Percentiles rank a stretch among this genome's conserved stretches.
phyloP scores from a whole-genome alignment of 768 basidiomycete species.

The Rhodotorula toruloides region DNA sequence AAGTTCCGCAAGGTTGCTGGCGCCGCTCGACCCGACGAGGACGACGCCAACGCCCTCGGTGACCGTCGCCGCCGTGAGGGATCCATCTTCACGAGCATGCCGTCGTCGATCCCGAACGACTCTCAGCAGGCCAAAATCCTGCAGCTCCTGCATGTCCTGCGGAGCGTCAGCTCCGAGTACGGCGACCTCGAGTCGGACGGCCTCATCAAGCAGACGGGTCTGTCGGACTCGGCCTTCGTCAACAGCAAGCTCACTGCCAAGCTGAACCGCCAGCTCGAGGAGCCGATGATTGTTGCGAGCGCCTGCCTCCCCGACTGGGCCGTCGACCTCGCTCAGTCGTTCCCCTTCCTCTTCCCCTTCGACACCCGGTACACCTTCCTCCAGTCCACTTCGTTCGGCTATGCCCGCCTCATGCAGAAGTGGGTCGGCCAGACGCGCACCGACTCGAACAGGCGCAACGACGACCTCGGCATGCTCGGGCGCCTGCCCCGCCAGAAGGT shows the following conservation, averaged over 20 bases:
- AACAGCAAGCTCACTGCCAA: conserved; percentile 98
- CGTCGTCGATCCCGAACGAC: conserved; percentile 77
- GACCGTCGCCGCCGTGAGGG: conserved; percentile 38
- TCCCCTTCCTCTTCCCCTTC: conserved; percentile 98
- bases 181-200: conserved; percentile 11
- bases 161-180: conserved; percentile 63
- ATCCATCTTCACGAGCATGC: conserved; percentile 60
- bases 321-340: conserved; percentile 86
- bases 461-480: conserved; percentile 85
- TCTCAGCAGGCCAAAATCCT: conserved; percentile 84
- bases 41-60: conserved; percentile 23
- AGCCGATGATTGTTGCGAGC: conserved; percentile 98
- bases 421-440: conserved; percentile 77
- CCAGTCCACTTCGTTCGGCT: conserved; percentile 95
- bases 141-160: conserved; percentile 77
- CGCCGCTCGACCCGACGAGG: conserved; percentile 21
- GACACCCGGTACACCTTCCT: conserved; percentile 95
- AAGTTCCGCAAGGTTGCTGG: conserved; percentile 90
- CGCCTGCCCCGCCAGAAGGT: conserved; percentile 93
- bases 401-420: conserved; percentile 86
- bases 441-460: conserved; percentile 73
- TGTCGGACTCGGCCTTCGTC: conserved; percentile 80
- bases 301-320: conserved; percentile 98
- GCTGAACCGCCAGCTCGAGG: conserved; percentile 91
- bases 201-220: conserved; percentile 21